Percentiles rank a stretch among this genome's conserved stretches.
Conservation (phyloP, 192 early-diverging fungal species). For the Pilobolus umbonatus region DNA sequence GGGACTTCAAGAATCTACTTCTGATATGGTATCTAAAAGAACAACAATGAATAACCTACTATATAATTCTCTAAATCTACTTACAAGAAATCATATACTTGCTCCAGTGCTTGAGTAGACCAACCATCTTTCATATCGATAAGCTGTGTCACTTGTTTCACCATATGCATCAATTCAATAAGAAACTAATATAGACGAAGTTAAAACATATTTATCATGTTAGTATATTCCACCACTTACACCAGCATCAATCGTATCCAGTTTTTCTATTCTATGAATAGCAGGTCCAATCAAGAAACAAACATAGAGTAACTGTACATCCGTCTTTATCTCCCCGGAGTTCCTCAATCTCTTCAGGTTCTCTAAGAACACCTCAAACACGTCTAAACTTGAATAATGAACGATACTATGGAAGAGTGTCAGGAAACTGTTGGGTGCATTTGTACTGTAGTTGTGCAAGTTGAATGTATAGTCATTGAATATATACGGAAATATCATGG, state of each 20-base stretch:
- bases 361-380: constrained; percentile 46
- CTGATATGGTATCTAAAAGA: constrained; percentile 42
- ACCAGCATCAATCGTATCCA: constrained; percentile 40
- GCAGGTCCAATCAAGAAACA: constrained; percentile 68
- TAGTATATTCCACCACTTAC: constrained; percentile 9
- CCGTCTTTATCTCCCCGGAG: constrained; percentile 49
- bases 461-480: constrained; percentile 61
- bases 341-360: constrained; percentile 36
- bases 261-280: constrained; percentile 63
- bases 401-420: constrained; percentile 68
- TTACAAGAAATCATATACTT: constrained; percentile 52
- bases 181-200: constrained; percentile 39
- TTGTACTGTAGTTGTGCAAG: constrained; percentile 55
- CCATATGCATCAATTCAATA: constrained; percentile 41
- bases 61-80: constrained; percentile 12
- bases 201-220: too few relatives aligned
- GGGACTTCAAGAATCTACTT: constrained; percentile 40
- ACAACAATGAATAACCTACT: not conserved
- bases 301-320: constrained; percentile 68
- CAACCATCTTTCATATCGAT: constrained; percentile 41
- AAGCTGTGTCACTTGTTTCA: constrained; percentile 36
- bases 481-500: constrained; percentile 46
- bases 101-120: constrained; percentile 39
- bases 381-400: constrained; percentile 69
- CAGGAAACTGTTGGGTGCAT: constrained; percentile 66